A percentile compares a stretch with the other conserved stretches of the same genome.
Conservation (phyloP, 2,329 filamentous ascomycete genomes). For the Phialophora tarda region DNA sequence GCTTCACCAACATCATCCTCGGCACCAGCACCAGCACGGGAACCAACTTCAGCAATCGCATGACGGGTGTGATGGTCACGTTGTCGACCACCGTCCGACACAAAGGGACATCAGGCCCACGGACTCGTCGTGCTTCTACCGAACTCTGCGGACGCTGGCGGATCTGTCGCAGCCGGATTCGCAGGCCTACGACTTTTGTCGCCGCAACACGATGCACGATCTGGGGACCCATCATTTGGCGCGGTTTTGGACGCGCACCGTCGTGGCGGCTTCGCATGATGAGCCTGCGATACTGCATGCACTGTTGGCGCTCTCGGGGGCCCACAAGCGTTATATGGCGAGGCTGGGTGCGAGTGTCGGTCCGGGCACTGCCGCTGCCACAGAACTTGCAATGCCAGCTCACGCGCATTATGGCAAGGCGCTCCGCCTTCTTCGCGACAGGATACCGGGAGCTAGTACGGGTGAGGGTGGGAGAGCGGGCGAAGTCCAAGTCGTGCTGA, state of each 20-base stretch:
- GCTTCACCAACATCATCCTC: too few relatives aligned
- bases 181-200: conserved; percentile 20
- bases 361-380: neutral
- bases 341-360: neutral
- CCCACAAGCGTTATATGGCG: conserved; percentile 15
- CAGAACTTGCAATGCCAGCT: neutral
- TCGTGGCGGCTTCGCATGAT: conserved; percentile 15
- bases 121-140: conserved; percentile 18
- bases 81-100: too few relatives aligned
- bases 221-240: conserved; percentile 19
- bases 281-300: conserved; percentile 22
- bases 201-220: conserved; percentile 19
- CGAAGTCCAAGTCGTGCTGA: conserved; percentile 11
- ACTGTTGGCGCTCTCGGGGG: conserved; percentile 19
- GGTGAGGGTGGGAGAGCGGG: neutral
- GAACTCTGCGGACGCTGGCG: conserved; percentile 13
- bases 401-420: conserved; percentile 20
- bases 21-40: too few relatives aligned
- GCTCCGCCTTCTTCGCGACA: neutral
- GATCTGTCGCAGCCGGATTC: conserved; percentile 18
- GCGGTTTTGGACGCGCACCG: conserved; percentile 22
- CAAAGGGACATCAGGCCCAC: conserved; percentile 9
- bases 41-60: too few relatives aligned
- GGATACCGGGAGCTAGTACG: neutral
- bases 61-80: too few relatives aligned